Evolutionary conservation across 169 alveolate genomes (phyloP).

Genomic region (Eimeria mitis): DNA sequence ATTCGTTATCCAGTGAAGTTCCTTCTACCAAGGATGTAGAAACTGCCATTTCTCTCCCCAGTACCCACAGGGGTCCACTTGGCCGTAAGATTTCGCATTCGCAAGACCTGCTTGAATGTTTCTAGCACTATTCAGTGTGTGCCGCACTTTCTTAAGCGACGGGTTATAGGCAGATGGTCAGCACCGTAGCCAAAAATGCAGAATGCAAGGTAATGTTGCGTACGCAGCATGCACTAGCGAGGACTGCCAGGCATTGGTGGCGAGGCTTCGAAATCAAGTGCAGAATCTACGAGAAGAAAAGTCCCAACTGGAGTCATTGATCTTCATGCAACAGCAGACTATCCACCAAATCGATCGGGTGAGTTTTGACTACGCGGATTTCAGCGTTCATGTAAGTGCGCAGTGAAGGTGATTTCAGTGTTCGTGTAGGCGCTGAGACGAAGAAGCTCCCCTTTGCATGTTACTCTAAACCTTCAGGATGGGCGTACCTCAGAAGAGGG

Average conservation of each 20-base stretch:
- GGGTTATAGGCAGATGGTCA: neutral
- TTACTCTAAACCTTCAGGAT: constrained; percentile 9
- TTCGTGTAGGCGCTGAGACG: neutral
- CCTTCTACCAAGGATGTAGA: constrained; percentile 16
- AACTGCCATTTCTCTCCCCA: constrained; percentile 31
- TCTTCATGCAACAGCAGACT: constrained; percentile 66
- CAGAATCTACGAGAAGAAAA: constrained; percentile 73
- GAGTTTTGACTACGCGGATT: neutral
- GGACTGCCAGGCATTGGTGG: constrained; percentile 61
- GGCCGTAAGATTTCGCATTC: neutral
- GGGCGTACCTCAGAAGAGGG: constrained; percentile 62
- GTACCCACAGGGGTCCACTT: constrained; percentile 66
- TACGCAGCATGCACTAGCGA: constrained; percentile 63
- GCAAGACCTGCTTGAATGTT: neutral
- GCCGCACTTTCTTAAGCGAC: neutral
- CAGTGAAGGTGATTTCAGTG: neutral
- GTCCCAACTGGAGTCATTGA: constrained; percentile 68
- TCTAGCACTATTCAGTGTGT: neutral
- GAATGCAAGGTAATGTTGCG: neutral
- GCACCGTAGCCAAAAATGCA: neutral
- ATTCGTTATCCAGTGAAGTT: neutral
- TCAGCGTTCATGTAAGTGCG: neutral
- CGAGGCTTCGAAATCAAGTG: constrained; percentile 69
- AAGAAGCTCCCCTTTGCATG: neutral
- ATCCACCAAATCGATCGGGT: constrained; percentile 76